Evolutionary conservation across 306 rosid species (phyloP).

Genomic region (Albizia julibrissin): DNA sequence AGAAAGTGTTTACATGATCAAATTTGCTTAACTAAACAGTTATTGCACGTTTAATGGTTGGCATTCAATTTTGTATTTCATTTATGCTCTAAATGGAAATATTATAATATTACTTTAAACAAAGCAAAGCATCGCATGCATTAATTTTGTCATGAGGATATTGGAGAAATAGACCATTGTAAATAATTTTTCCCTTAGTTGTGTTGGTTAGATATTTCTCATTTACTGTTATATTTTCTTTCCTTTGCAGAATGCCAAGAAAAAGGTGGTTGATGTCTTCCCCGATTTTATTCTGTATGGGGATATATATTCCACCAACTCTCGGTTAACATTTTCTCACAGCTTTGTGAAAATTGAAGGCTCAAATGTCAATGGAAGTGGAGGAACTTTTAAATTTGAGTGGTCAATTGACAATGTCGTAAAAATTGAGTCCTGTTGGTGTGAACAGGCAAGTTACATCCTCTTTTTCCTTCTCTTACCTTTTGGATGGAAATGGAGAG

Average conservation of each 20-base stretch:
- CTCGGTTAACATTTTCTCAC: conserved; percentile 54
- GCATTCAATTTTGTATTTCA: conserved; percentile 12
- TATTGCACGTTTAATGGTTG: conserved; percentile 9
- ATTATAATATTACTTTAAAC: neutral
- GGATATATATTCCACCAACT: conserved; percentile 40
- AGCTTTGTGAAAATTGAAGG: conserved; percentile 52
- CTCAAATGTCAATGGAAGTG: conserved; percentile 42
- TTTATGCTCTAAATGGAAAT: neutral
- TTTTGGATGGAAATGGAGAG: neutral
- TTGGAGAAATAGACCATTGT: neutral
- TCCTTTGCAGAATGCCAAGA: conserved; percentile 48
- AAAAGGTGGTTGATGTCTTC: conserved; percentile 42
- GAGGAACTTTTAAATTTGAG: conserved; percentile 39
- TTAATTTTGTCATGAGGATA: conserved; percentile 12
- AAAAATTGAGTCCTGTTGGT: conserved; percentile 58
- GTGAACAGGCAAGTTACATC: conserved; percentile 42
- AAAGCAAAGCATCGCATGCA: conserved; percentile 5
- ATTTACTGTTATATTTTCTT: conserved; percentile 12
- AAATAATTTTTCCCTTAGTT: neutral
- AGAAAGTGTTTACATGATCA: conserved; percentile 21
- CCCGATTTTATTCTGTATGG: conserved; percentile 56
- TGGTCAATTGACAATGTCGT: conserved; percentile 54
- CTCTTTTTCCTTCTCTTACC: conserved; percentile 3
- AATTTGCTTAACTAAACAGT: conserved; percentile 15
- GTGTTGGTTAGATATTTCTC: conserved; percentile 8